Conservation (phyloP, 208 protist species). For the Entamoeba dispar region DNA sequence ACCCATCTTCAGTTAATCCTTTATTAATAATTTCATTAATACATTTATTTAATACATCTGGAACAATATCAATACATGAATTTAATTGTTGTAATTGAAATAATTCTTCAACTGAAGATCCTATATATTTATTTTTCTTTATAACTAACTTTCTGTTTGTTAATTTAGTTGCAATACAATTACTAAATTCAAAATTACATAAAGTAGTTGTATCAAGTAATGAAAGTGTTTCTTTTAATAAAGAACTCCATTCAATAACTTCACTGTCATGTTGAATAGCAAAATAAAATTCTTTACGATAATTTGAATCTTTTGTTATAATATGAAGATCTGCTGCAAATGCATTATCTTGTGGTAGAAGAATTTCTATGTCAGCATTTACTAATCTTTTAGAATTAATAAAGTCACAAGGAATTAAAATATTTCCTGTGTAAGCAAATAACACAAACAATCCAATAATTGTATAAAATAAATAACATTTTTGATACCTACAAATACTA, state of each 20-base stretch:
- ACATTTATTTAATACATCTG: background rate
- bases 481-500: background rate
- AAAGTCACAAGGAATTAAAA: background rate
- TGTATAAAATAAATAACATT: background rate
- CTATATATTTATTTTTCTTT: background rate
- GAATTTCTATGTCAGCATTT: background rate
- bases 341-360: background rate
- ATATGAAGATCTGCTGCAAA: background rate
- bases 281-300: background rate
- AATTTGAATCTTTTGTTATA: background rate
- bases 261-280: background rate
- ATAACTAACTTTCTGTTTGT: background rate
- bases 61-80: background rate
- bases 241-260: background rate
- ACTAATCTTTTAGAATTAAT: background rate
- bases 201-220: background rate
- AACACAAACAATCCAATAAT: background rate
- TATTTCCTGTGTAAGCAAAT: background rate
- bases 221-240: background rate
- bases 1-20: background rate
- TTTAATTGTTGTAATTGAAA: background rate
- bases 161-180: background rate
- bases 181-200: background rate
- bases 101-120: background rate
- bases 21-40: background rate